Evolutionary conservation across 805 yeast genomes (phyloP).

Genomic region (Ogataea ganodermae): DNA sequence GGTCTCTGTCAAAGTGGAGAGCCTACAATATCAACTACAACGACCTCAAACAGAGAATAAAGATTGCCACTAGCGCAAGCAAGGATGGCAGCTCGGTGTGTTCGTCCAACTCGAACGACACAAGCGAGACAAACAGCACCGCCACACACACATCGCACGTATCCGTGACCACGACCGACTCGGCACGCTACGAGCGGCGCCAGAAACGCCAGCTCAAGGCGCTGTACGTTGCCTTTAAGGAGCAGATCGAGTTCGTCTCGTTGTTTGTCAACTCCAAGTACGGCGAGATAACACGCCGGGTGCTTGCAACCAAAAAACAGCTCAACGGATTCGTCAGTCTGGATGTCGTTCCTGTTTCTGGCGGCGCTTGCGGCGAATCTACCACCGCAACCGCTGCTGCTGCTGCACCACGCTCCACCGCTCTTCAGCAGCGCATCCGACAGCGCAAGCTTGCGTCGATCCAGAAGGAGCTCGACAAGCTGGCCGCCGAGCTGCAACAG

Average conservation of each 20-base stretch:
- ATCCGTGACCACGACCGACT: background rate
- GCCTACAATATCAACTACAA: slow-evolving; percentile 82
- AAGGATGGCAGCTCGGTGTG: slow-evolving; percentile 16
- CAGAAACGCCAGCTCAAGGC: slow-evolving; percentile 30
- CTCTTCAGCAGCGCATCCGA: slow-evolving; percentile 22
- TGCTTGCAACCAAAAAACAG: slow-evolving; percentile 28
- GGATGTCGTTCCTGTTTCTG: slow-evolving; percentile 9
- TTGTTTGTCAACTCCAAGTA: slow-evolving; percentile 67
- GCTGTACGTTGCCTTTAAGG: slow-evolving; percentile 47
- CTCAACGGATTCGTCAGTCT: slow-evolving; percentile 30
- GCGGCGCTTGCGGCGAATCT: background rate
- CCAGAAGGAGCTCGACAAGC: slow-evolving; percentile 42
- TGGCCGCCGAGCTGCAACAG: slow-evolving; percentile 57
- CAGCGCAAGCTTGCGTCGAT: slow-evolving; percentile 27
- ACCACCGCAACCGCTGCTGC: background rate
- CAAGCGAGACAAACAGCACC: slow-evolving; percentile 13
- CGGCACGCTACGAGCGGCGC: slow-evolving; percentile 17
- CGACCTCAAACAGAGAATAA: slow-evolving; percentile 66
- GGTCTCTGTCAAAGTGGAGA: slow-evolving; percentile 88
- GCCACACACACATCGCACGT: background rate
- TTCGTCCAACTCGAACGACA: slow-evolving; percentile 21
- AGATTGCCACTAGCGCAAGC: slow-evolving; percentile 49
- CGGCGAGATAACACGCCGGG: slow-evolving; percentile 64
- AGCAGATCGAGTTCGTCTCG: slow-evolving; percentile 61
- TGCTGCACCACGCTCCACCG: slow-evolving; percentile 1